Evolutionary conservation across 2,329 filamentous ascomycete genomes (phyloP).

Genomic region (Ceratocystis variospora): DNA sequence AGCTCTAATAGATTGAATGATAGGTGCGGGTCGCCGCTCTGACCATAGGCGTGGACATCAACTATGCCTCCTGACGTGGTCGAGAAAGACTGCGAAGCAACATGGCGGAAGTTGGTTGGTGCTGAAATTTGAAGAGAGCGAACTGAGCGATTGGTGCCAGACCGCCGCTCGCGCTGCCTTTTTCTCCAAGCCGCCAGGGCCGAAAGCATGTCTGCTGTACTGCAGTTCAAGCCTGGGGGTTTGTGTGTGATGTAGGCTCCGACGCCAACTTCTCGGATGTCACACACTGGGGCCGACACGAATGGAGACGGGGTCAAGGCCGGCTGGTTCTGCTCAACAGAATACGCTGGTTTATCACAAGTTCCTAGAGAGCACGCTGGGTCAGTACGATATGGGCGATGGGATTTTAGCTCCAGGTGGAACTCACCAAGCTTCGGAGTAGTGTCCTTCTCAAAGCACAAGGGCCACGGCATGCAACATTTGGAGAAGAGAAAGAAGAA

Average conservation of each 20-base stretch:
- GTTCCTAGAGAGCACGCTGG: neutral
- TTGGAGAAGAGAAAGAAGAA: neutral
- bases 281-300: conserved; percentile 24
- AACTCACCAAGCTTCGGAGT: neutral
- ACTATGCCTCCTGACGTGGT: neutral
- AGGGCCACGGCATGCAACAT: conserved; percentile 7
- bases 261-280: conserved; percentile 26
- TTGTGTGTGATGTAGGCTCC: conserved; percentile 24
- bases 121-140: conserved; percentile 42
- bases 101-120: conserved; percentile 46
- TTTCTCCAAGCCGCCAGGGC: conserved; percentile 28
- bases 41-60: neutral
- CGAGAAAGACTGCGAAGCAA: conserved; percentile 17
- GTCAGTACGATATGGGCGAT: neutral
- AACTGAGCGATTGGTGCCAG: conserved; percentile 23
- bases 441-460: conserved; percentile 3
- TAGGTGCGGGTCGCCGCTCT: conserved; percentile 23
- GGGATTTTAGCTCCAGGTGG: too few relatives aligned
- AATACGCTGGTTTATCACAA: neutral
- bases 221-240: conserved; percentile 21
- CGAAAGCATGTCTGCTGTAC: conserved; percentile 23
- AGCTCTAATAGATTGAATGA: conserved; percentile 44
- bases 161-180: conserved; percentile 20
- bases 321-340: conserved; percentile 13
- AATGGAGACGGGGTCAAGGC: conserved; percentile 9